These are phyloP conservation scores for Schizochytrium sp. DNA, from an alignment of 108 stramenopile genomes.

Conservation along the genomic window DNA sequence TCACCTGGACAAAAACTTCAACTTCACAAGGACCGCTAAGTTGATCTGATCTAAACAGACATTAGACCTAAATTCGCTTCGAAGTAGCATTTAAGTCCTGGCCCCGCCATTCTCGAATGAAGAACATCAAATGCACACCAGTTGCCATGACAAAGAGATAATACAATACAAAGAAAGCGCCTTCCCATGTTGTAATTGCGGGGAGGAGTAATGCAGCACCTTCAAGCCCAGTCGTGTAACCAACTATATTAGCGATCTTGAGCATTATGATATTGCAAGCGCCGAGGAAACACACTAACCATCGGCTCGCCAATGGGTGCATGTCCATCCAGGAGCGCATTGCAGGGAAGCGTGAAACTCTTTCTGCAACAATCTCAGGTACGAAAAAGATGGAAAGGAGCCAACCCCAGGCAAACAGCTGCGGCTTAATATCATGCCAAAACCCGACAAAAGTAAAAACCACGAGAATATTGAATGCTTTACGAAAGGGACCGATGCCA, in stretches of 20 bases:
- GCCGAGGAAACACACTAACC: not conserved
- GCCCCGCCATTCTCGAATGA: slow-evolving; percentile 1
- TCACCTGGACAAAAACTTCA: too few relatives aligned
- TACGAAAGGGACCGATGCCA: not conserved
- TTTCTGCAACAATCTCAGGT: slow-evolving; percentile 68
- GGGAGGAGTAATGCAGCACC: slow-evolving; percentile 61
- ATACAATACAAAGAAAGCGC: not conserved
- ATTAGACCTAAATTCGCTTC: too few relatives aligned
- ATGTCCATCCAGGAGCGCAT: not conserved
- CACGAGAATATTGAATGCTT: slow-evolving; percentile 68
- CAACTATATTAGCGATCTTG: slow-evolving; percentile 71
- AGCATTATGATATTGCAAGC: slow-evolving; percentile 71
- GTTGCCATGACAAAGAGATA: not conserved
- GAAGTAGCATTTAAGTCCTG: too few relatives aligned
- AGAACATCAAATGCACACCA: slow-evolving; percentile 14
- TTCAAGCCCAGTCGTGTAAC: slow-evolving; percentile 72
- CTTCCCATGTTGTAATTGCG: slow-evolving; percentile 6
- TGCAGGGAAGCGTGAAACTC: not conserved
- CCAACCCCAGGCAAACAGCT: slow-evolving; percentile 76
- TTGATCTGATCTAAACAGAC: too few relatives aligned
- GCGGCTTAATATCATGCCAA: slow-evolving; percentile 78
- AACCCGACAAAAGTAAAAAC: slow-evolving; percentile 77
- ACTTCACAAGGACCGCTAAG: too few relatives aligned
- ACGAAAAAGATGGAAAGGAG: slow-evolving; percentile 71
- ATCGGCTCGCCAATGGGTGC: not conserved